Base-by-base conservation (phyloP, 1,139 yeast species). In the Nakaseomyces nivariensis region DNA sequence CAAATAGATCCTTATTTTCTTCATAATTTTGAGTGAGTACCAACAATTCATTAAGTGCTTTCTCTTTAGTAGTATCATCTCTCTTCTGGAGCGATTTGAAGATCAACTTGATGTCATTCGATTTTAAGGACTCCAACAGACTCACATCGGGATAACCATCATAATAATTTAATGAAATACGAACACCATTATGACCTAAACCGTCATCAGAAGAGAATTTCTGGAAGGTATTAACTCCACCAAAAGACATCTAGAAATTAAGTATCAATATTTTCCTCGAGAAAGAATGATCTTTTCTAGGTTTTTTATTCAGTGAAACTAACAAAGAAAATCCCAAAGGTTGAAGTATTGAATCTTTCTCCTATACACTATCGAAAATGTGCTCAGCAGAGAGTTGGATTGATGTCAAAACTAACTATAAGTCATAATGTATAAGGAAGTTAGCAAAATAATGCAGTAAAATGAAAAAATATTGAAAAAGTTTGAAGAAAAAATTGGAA, bases 41-140 rank as follows among this genome's bases (percentile, higher is more conserved):
- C 1, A 60, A 53, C 34, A 90, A 67, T 38, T 86, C 95, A 9
- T 59, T 66, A 36, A 88, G 69, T 0, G 95, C 89, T 61, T 83
- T 85, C 59, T 88, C 96, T 61, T 82, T 85, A 0, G 98, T 92
- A 25, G 80, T 82, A 11, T 85, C 76, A 60, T 89, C 96, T 61
- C 85, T 79, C 65, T 89, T 90, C 62, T 82, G 63, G 44, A 90
- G 67, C 13, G 85, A 79, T 63, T 86, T 89, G 71, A 89, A 85
- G 10, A 82, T 71, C 22, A 90, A 73, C 38, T 76, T 76, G 49
- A 85, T 62, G 27, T 76, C 75, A n/a, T 90, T 73, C 49, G 81
- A 75, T 3, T 68, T 55, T n/a, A 90, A 49, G 4, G 67, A 54
- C 41, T 58, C 53, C 24, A 63, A 64, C n/a, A 67, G 60, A 37